Percentiles rank a stretch among this genome's conserved stretches.
Conservation (phyloP, 2,329 filamentous ascomycete species). For the Cryphonectria parasitica region DNA sequence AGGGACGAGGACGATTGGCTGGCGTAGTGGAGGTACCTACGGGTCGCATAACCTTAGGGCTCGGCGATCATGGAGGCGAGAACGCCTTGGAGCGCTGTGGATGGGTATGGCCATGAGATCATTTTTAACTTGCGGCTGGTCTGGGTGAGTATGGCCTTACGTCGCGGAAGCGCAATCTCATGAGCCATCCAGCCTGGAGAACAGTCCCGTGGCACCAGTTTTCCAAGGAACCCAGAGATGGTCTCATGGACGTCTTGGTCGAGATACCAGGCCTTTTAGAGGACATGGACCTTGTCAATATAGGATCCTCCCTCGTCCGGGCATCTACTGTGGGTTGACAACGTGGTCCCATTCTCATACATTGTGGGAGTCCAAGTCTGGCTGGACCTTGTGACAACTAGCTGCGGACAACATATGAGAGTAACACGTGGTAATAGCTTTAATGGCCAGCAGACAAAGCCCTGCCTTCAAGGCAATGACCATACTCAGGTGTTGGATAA, state of each 20-base stretch:
- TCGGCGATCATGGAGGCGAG: slow-evolving; percentile 19
- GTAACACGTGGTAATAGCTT: background rate
- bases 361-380: background rate
- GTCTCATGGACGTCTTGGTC: slow-evolving; percentile 31
- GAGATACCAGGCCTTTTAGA: slow-evolving; percentile 31
- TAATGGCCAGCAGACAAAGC: background rate
- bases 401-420: background rate
- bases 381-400: background rate
- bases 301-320: background rate
- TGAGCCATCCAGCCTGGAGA: slow-evolving; percentile 31
- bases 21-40: slow-evolving; percentile 5
- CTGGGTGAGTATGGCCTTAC: slow-evolving; percentile 23
- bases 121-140: slow-evolving; percentile 4
- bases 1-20: background rate
- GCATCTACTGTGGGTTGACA: too few relatives aligned
- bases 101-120: slow-evolving; percentile 12
- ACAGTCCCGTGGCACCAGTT: slow-evolving; percentile 31
- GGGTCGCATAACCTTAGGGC: slow-evolving; percentile 17
- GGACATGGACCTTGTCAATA: slow-evolving; percentile 23
- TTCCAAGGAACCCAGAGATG: slow-evolving; percentile 31
- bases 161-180: slow-evolving; percentile 24
- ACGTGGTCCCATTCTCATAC: background rate
- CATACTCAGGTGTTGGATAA: background rate
- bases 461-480: background rate
- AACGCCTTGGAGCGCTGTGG: slow-evolving; percentile 15